Base-by-base conservation (phyloP, 2,329 filamentous ascomycete species). In the Diatrype stigma region DNA sequence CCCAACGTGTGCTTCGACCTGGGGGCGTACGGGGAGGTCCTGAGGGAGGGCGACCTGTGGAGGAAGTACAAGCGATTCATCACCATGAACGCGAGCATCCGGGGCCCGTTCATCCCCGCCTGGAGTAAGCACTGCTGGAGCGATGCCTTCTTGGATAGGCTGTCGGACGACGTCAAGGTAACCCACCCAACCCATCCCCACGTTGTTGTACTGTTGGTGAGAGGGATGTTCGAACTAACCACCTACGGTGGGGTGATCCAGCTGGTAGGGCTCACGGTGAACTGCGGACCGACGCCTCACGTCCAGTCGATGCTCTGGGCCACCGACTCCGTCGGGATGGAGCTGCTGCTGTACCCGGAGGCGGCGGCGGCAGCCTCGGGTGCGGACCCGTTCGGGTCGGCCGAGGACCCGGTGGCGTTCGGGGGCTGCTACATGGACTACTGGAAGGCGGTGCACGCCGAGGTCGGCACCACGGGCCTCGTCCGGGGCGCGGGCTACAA, bases 271-370 rank as follows among this genome's bases (percentile, higher is more conserved):
- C 67, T 69, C 59, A 66, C 67, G 1, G 59, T 61, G 32, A 71
- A 65, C 56, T 72, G 69, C 61, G 51, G 54, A 8, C 68, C 69
- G 4, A 49, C 53, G 6, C 63, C 63, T 38, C 69, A 71, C 52
- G 55, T 71, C 3, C 68, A 72, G 55, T 66, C 67, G 35, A 70
- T 68, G 64, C 62, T 72, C 45, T 66, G 62, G 57, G 68, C 69
- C 11, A 72, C 70, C 6, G 69, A 73, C 60, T 47, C 54, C 12
- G 54, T 65, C 12, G 70, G 70, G 56, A 70, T 73, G 51, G 55
- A 57, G 10, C 44, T 69, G 19, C 58, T 73, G 2, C 63, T 73
- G 32, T 58, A 70, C 55, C 63, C 63, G 4, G 57, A 59, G 0
- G 50, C 56, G 5, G 57, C 59, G 0, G 50, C 56, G 5, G 59